Base-by-base conservation (phyloP, 2,329 filamentous ascomycete species). In the Grosmannia serpens region DNA sequence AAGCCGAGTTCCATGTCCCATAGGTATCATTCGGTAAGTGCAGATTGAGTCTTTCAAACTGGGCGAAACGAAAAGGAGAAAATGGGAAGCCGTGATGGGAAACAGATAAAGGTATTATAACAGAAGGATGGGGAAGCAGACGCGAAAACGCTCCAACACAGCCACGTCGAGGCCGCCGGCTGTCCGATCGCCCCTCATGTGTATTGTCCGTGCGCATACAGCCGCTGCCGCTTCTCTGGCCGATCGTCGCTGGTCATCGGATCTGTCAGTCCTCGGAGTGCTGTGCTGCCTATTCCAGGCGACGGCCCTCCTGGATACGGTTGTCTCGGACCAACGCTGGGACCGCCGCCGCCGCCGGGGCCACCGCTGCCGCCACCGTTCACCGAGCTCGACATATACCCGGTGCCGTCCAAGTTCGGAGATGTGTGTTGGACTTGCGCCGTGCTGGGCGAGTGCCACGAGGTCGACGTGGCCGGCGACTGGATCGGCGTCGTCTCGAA, bases 401-500 rank as follows among this genome's bases (percentile, higher is more conserved):
- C 70, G 41, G 72, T 74, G 24, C 52, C 72, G 33, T 76, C 75
- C 55, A 81, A 69, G 33, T 71, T 73, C 1, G 77, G 77, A 11
- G 77, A 78, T 2, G 74, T 69, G 58, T 81, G 78, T 20, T 75
- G 71, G 65, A 82, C 72, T 58, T 80, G 77, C 20, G 55, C 51
- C 2, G 50, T 46, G 27, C 74, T 73, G 0, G 80, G 79, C 13
- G 79, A 81, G 71, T 72, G 75, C 79, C 70, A 81, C 57, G 69
- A 77, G 58, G 69, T 70, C 46, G 72, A 73, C 38, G 75, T 76
- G 11, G 76, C 69, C 22, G 79, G 77, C 3, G 79, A 80, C 58
- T 79, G 77, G 59, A 80, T 78, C n/a, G 79, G 78, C 2, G 78
- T 77, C 55, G 80, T 77, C 60, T 77, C 75, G 60, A 81, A 81